Evolutionary conservation across 2,329 filamentous ascomycete genomes (phyloP).

Genomic region (Bipolaris gigantea): DNA sequence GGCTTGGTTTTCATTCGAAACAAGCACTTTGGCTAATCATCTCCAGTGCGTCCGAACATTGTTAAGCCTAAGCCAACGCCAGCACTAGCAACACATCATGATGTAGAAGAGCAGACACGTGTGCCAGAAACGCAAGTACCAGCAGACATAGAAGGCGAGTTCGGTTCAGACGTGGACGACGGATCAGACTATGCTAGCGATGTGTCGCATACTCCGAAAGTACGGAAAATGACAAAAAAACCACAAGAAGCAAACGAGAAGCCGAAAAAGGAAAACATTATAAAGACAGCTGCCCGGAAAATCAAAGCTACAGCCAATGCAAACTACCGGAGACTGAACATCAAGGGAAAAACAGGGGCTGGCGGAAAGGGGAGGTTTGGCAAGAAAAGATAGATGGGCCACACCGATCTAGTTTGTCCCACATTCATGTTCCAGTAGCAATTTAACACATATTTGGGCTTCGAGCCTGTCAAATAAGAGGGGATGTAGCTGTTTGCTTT

Average conservation of each 20-base stretch:
- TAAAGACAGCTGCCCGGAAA: constrained; percentile 48
- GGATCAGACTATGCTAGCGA: constrained; percentile 49
- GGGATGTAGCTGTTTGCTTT: not conserved
- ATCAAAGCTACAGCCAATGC: constrained; percentile 52
- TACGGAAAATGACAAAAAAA: constrained; percentile 28
- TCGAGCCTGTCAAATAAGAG: not conserved
- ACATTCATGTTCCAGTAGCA: not conserved
- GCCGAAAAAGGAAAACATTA: constrained; percentile 27
- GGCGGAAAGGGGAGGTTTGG: constrained; percentile 48
- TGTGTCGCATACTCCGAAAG: constrained; percentile 40
- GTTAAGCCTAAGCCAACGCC: constrained; percentile 49
- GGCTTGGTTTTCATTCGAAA: constrained; percentile 2
- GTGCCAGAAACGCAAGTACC: constrained; percentile 32
- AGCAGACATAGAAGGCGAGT: constrained; percentile 38
- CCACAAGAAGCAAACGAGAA: constrained; percentile 13
- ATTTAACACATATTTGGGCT: not conserved
- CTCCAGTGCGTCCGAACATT: constrained; percentile 44
- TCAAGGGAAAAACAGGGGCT: constrained; percentile 52
- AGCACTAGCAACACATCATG: constrained; percentile 23
- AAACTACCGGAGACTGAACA: constrained; percentile 54
- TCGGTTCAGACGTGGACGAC: constrained; percentile 37
- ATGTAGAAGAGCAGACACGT: constrained; percentile 48
- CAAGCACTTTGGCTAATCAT: constrained; percentile 21
- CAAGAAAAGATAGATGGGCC: constrained; percentile 25
- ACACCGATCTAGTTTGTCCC: not conserved